Conservation (phyloP, 2,329 filamentous ascomycete species). For the Pseudogymnoascus sp. region DNA sequence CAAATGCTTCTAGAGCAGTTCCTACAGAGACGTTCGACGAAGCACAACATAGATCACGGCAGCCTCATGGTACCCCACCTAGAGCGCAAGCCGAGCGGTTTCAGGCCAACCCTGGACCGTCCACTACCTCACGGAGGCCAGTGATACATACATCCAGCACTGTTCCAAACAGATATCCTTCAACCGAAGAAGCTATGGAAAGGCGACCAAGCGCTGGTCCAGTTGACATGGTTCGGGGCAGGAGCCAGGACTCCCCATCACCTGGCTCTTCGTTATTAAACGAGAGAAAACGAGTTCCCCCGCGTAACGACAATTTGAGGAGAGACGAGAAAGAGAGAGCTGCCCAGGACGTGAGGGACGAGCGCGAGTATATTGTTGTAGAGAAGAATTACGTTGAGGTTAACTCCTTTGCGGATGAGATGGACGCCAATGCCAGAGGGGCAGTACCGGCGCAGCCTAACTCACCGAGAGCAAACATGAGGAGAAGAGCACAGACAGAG, state of each 20-base stretch:
- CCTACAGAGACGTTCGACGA: conserved; percentile 16
- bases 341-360: conserved; percentile 82
- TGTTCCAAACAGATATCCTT: conserved; percentile 39
- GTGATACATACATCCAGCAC: conserved; percentile 41
- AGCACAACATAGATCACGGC: conserved; percentile 17
- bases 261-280: conserved; percentile 33
- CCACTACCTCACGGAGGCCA: conserved; percentile 19
- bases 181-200: conserved; percentile 29
- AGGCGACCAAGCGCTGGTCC: conserved; percentile 25
- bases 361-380: conserved; percentile 91
- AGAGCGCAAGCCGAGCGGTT: conserved; percentile 13
- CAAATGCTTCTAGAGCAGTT: neutral
- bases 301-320: neutral
- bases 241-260: conserved; percentile 32
- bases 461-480: conserved; percentile 55
- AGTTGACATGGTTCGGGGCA: conserved; percentile 13
- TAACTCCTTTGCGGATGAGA: conserved; percentile 91
- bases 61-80: conserved; percentile 22
- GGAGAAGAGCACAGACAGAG: conserved; percentile 73
- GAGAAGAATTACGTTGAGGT: conserved; percentile 95
- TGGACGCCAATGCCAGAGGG: conserved; percentile 67
- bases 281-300: conserved; percentile 31
- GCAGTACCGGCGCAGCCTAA: conserved; percentile 38
- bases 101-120: neutral
- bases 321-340: conserved; percentile 60